These are phyloP conservation scores for Candida suzukii DNA, from an alignment of 805 yeast genomes.

Conservation along the genomic window DNA sequence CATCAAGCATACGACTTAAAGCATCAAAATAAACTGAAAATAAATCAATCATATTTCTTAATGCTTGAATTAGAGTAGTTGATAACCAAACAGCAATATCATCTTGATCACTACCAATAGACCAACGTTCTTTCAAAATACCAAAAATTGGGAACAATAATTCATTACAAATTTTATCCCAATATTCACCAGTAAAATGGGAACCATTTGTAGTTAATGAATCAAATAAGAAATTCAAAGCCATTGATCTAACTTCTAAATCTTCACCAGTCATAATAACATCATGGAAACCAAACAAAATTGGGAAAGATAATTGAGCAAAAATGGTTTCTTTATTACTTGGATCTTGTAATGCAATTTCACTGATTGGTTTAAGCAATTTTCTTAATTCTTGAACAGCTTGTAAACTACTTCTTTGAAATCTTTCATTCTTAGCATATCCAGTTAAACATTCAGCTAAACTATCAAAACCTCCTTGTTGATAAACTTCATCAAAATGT, in stretches of 20 bases:
- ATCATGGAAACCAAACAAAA: slow-evolving; percentile 78
- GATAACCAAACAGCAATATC: slow-evolving; percentile 93
- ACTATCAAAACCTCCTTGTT: slow-evolving; percentile 62
- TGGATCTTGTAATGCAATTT: slow-evolving; percentile 25
- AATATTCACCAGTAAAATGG: slow-evolving; percentile 64
- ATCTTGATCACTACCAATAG: slow-evolving; percentile 66
- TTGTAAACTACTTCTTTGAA: slow-evolving; percentile 74
- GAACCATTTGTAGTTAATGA: slow-evolving; percentile 73
- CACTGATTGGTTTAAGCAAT: slow-evolving; percentile 54
- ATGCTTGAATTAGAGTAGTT: slow-evolving; percentile 91
- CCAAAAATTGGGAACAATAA: slow-evolving; percentile 87
- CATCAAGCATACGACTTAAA: slow-evolving; percentile 67
- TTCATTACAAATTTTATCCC: slow-evolving; percentile 76
- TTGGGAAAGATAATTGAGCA: slow-evolving; percentile 73
- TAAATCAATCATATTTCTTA: slow-evolving; percentile 78
- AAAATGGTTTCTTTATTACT: slow-evolving; percentile 24
- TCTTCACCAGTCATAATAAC: slow-evolving; percentile 92
- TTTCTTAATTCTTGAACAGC: slow-evolving; percentile 68
- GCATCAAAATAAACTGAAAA: slow-evolving; percentile 78
- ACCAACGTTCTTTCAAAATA: slow-evolving; percentile 71
- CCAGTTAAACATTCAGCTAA: slow-evolving; percentile 72
- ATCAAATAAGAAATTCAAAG: slow-evolving; percentile 77
- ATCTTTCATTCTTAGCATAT: slow-evolving; percentile 76
- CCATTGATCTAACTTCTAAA: slow-evolving; percentile 86
- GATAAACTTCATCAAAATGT: slow-evolving; percentile 53